Base-by-base conservation (phyloP, 805 yeast genomes). In the Ascoidea tarda region DNA sequence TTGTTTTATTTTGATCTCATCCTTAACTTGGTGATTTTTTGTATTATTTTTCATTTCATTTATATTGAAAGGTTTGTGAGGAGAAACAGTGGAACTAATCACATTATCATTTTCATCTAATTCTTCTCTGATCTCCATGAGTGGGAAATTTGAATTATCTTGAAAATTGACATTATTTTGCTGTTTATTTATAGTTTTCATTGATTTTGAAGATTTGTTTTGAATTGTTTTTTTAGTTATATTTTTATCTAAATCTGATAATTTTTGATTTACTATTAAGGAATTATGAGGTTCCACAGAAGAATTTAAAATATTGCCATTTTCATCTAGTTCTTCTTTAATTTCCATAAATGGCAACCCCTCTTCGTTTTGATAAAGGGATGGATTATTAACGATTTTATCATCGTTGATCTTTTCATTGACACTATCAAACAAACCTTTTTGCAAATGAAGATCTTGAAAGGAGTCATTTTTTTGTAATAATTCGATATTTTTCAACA, bases 241-340 rank as follows among this genome's bases (percentile, higher is more conserved):
- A 10, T 32, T 14, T 8, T 48, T 48, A 6, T 32, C 49, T 31
- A 28, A 48, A 21, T 48, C 28, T 12, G n/a, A 12, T 31, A 32
- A 48, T 48, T 32, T 48, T 10, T 38, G 8, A 38, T 8, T 38
- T 10, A 38, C n/a, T 14, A 38, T 32, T 48, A 14, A 38, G 14
- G 44, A 38, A 45, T 62, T 59, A 31, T 71, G 68, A 0, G 77
- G 77, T 33, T 67, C 68, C 2, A 79, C 69, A 3, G 68, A 58
- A n/a, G 78, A 62, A 12, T 56, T 64, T 0, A 84, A 62, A 1
- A 89, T 73, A 55, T 85, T 79, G 0, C 81, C 96, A n/a, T 85
- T 81, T 0, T 87, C 96, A 64, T 89, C 96, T 46, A 90, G 65
- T 51, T 81, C 85, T 62, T 89, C 97, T 51, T 81, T 73, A 28